Conservation (phyloP, 805 yeast genomes). For the Saturnispora hagleri region DNA sequence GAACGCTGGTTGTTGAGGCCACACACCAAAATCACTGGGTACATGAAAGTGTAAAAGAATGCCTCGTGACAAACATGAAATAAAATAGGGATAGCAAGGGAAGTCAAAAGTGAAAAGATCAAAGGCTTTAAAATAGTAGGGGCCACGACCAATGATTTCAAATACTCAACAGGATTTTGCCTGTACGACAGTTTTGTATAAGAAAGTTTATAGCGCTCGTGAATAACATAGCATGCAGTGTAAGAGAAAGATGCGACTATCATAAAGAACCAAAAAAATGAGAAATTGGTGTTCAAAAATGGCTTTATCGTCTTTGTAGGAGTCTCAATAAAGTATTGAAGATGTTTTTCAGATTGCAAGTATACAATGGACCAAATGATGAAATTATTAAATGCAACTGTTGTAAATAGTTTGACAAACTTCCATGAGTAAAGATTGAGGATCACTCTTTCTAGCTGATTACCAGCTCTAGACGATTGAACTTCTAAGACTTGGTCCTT, state of each 20-base stretch:
- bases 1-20: slow-evolving; percentile 37
- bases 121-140: slow-evolving; percentile 22
- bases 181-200: slow-evolving; percentile 37
- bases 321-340: slow-evolving; percentile 24
- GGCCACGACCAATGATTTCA: slow-evolving; percentile 10
- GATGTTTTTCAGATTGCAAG: slow-evolving; percentile 15
- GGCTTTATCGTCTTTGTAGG: slow-evolving; percentile 34
- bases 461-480: slow-evolving; percentile 19
- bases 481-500: slow-evolving; percentile 23
- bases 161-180: slow-evolving; percentile 30
- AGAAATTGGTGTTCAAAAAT: slow-evolving; percentile 34
- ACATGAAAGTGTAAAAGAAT: slow-evolving; percentile 32
- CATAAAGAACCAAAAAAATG: slow-evolving; percentile 42
- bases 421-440: slow-evolving; percentile 20
- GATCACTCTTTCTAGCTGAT: slow-evolving; percentile 19
- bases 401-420: slow-evolving; percentile 15
- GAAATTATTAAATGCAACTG: slow-evolving; percentile 18
- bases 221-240: slow-evolving; percentile 39
- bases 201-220: slow-evolving; percentile 46
- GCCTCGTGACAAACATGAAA: slow-evolving; percentile 31
- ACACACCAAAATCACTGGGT: slow-evolving; percentile 24
- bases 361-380: slow-evolving; percentile 15
- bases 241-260: slow-evolving; percentile 36
- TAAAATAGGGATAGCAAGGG: slow-evolving; percentile 22
- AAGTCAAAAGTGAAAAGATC: slow-evolving; percentile 32